These are phyloP conservation scores for Paradendryphiella salina DNA, from an alignment of 2,329 filamentous ascomycete genomes.

Conservation along the genomic window DNA sequence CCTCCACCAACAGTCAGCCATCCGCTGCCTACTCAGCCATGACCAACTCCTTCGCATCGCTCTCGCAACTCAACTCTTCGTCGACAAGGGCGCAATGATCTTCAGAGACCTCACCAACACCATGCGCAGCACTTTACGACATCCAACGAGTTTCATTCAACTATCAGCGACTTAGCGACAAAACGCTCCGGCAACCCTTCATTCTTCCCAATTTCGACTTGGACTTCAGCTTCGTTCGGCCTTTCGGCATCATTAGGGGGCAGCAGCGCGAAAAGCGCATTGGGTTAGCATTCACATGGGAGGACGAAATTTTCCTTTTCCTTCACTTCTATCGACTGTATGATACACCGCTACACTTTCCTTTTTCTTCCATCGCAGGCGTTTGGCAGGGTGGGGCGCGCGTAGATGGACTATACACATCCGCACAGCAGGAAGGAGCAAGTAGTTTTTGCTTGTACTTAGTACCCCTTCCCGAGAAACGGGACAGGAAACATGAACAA, in stretches of 20 bases:
- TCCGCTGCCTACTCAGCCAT: slow-evolving; percentile 45
- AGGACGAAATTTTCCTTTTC: neutral
- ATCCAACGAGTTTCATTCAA: slow-evolving; percentile 22
- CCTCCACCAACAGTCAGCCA: slow-evolving; percentile 32
- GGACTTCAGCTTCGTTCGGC: neutral
- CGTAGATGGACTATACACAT: slow-evolving; percentile 2
- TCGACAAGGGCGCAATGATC: slow-evolving; percentile 32
- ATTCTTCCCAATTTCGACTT: neutral
- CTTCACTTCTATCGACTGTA: neutral
- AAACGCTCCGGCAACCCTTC: slow-evolving; percentile 19
- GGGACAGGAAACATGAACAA: too few relatives aligned
- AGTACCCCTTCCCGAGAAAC: neutral
- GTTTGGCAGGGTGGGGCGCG: slow-evolving; percentile 3
- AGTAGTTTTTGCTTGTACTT: neutral
- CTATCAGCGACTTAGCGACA: slow-evolving; percentile 28
- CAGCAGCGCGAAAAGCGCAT: neutral
- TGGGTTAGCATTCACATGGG: slow-evolving; percentile 15
- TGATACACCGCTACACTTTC: slow-evolving; percentile 1
- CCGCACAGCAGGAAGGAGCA: neutral
- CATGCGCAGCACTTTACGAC: slow-evolving; percentile 16
- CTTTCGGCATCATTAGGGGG: neutral
- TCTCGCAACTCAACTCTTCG: slow-evolving; percentile 36
- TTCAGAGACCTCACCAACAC: neutral
- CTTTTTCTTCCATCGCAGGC: slow-evolving; percentile 4
- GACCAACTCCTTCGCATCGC: slow-evolving; percentile 48